Evolutionary conservation across 1,284 basidiomycete species (phyloP).

Genomic region (Boletus semigastroideus): DNA sequence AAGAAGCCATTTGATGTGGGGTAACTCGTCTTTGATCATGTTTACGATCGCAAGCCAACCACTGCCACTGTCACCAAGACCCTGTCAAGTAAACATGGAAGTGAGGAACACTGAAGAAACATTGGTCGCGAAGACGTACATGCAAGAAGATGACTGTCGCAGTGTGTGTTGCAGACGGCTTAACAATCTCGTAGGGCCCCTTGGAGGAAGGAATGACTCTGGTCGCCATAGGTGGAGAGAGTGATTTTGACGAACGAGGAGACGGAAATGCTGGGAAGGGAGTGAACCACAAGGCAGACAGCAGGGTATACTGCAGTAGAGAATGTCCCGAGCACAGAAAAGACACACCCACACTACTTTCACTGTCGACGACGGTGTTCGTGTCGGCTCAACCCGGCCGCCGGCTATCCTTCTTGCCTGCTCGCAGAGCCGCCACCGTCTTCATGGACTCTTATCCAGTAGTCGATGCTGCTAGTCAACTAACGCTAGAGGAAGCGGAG

Average conservation of each 20-base stretch:
- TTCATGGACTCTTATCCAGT: conserved; percentile 20
- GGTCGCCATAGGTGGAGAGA: conserved; percentile 16
- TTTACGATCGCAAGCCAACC: conserved; percentile 81
- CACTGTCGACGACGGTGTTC: too few relatives aligned
- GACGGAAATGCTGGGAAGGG: background rate
- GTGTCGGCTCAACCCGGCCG: conserved; percentile 27
- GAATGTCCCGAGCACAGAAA: conserved; percentile 2
- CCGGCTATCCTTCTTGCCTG: conserved; percentile 3
- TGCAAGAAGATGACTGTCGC: conserved; percentile 90
- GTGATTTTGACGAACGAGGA: conserved; percentile 22
- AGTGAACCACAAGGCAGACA: conserved; percentile 3
- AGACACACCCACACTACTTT: background rate
- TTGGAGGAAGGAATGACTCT: conserved; percentile 28
- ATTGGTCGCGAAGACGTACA: conserved; percentile 44
- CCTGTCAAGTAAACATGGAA: conserved; percentile 40
- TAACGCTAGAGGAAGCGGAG: conserved; percentile 6
- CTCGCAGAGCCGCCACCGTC: background rate
- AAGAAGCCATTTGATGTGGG: conserved; percentile 82
- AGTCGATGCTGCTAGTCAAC: conserved; percentile 11
- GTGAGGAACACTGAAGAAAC: conserved; percentile 11
- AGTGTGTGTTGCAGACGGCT: conserved; percentile 64
- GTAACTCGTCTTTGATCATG: conserved; percentile 56
- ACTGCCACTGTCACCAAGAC: conserved; percentile 71
- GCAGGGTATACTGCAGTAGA: conserved; percentile 2
- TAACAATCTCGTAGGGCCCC: conserved; percentile 47